phyloP scores from a whole-genome alignment of 208 protist genomes.

The Leishmania arabica region DNA sequence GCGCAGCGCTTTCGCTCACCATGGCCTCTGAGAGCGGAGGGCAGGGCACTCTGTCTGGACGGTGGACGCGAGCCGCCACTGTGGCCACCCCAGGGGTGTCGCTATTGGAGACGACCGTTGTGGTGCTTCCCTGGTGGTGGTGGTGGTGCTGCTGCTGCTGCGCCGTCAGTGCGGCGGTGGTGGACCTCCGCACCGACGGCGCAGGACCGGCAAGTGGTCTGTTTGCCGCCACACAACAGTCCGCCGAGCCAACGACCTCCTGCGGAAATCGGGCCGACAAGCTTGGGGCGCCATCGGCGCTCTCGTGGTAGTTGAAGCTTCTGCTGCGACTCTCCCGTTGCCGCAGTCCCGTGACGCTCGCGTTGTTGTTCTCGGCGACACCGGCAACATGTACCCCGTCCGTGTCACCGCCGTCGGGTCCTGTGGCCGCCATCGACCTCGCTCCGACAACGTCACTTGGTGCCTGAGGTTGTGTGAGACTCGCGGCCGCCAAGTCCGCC shows the following conservation, averaged over 20 bases:
- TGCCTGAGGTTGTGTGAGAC: background rate
- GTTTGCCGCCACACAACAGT: no score
- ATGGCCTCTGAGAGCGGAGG: background rate
- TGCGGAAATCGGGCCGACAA: no score
- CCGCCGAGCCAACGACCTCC: no score
- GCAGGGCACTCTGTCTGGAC: background rate
- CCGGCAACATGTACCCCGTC: background rate
- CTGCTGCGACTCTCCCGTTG: background rate
- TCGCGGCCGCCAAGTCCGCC: background rate
- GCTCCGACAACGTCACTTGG: background rate
- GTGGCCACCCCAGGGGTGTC: background rate
- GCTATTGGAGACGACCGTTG: background rate
- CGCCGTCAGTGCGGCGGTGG: background rate
- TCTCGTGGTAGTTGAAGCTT: background rate
- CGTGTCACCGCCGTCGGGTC: background rate
- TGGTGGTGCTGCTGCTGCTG: background rate
- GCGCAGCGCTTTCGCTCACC: background rate
- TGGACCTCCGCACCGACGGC: no score
- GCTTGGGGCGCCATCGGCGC: background rate
- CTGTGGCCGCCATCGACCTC: background rate
- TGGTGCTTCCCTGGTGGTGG: background rate
- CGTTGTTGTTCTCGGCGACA: conserved; percentile 1
- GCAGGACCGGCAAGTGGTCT: no score
- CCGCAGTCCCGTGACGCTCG: background rate
- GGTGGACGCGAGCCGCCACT: background rate